phyloP scores from a whole-genome alignment of 805 yeast species.

The Candida nitratophila region DNA sequence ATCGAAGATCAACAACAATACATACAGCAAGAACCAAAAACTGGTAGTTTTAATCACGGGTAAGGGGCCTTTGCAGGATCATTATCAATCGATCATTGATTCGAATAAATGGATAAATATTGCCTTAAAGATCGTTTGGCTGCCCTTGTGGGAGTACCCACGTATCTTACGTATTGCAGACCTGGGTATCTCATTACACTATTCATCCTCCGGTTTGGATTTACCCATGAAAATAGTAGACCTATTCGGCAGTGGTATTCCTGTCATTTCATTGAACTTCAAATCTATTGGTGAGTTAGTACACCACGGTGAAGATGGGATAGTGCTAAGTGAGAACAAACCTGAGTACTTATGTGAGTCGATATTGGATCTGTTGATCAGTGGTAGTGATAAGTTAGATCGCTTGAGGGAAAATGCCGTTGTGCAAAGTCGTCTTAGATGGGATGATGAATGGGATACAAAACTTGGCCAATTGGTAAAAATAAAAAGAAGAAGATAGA shows the following conservation, averaged over 20 bases:
- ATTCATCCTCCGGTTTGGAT: constrained; percentile 88
- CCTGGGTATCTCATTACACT: constrained; percentile 82
- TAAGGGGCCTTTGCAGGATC: constrained; percentile 74
- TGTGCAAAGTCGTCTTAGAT: constrained; percentile 56
- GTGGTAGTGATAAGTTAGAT: constrained; percentile 10
- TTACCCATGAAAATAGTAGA: constrained; percentile 97
- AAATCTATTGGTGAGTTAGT: constrained; percentile 78
- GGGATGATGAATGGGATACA: constrained; percentile 72
- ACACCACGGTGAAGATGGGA: constrained; percentile 61
- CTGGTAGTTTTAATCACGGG: constrained; percentile 86
- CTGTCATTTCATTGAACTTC: constrained; percentile 74
- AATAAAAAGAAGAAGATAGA: background rate
- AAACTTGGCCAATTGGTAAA: constrained; percentile 29
- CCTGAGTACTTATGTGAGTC: constrained; percentile 28
- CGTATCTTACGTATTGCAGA: constrained; percentile 68
- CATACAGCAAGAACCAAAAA: no score
- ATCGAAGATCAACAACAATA: no score
- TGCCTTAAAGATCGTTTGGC: constrained; percentile 66
- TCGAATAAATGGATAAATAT: constrained; percentile 28
- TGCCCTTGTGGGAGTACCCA: constrained; percentile 74
- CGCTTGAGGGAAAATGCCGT: constrained; percentile 52
- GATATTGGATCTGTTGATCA: constrained; percentile 24
- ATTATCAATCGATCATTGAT: constrained; percentile 26
- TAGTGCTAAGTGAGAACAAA: constrained; percentile 38
- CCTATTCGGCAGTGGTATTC: constrained; percentile 93